These are phyloP conservation scores for Verticillium zaregamsianum DNA, from an alignment of 2,329 filamentous ascomycete species.

Conservation along the genomic window DNA sequence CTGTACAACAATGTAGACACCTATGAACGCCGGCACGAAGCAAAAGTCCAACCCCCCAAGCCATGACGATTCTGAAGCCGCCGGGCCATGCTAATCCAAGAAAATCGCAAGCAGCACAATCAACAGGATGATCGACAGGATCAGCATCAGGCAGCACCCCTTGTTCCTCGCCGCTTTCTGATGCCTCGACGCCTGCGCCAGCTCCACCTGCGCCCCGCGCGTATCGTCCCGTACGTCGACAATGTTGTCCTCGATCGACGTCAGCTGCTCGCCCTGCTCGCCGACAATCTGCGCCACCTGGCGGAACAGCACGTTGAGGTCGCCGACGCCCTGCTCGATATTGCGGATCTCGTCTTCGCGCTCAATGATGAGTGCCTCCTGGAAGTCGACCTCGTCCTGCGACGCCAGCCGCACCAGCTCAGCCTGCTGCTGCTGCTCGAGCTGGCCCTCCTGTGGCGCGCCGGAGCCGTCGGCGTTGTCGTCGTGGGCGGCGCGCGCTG, in stretches of 20 bases:
- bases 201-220: conserved; percentile 77
- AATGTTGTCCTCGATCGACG: conserved; percentile 85
- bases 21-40: not conserved
- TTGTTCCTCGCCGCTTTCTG: conserved; percentile 95
- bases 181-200: conserved; percentile 81
- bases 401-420: conserved; percentile 78
- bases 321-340: conserved; percentile 93
- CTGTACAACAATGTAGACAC: conserved; percentile 10
- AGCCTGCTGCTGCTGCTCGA: conserved; percentile 59
- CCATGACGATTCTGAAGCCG: not conserved
- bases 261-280: conserved; percentile 86
- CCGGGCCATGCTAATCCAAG: conserved; percentile 49
- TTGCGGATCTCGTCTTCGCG: conserved; percentile 95
- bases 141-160: conserved; percentile 85
- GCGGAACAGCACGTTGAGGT: conserved; percentile 93
- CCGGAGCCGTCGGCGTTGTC: conserved; percentile 38
- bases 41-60: not conserved
- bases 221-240: conserved; percentile 79
- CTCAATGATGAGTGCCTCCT: conserved; percentile 92
- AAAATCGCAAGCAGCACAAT: conserved; percentile 87
- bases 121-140: conserved; percentile 81
- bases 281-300: conserved; percentile 97
- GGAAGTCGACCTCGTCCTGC: conserved; percentile 96
- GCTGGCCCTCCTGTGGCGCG: conserved; percentile 23
- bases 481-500: conserved; percentile 76